Evolutionary conservation across 1,284 basidiomycete species (phyloP).

Genomic region (Cutaneotrichosporon cyanovorans): DNA sequence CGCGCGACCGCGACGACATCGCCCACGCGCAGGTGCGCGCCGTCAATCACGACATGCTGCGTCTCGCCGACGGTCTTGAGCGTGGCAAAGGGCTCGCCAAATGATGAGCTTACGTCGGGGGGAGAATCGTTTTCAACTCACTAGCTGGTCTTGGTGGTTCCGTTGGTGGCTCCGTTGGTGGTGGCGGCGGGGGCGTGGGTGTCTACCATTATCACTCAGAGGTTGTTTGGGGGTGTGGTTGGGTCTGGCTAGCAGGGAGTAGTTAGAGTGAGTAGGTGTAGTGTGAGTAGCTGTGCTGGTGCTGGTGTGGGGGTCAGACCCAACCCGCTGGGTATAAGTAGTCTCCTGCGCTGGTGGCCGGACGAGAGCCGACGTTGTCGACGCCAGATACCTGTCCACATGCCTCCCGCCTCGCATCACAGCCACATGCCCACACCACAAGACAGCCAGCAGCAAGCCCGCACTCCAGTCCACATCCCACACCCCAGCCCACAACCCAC

Average conservation of each 20-base stretch:
- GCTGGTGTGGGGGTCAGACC: not conserved
- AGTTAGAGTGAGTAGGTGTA: not conserved
- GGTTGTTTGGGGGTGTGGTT: not conserved
- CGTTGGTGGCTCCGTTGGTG: not conserved
- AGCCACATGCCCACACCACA: no score
- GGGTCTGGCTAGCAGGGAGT: not conserved
- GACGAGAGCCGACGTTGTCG: no score
- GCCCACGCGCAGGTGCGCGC: conserved; percentile 10
- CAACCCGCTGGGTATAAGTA: not conserved
- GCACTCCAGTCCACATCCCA: no score
- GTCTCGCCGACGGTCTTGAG: conserved; percentile 4
- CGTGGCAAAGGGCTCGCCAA: conserved; percentile 14
- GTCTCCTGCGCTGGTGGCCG: not conserved
- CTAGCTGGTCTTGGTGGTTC: not conserved
- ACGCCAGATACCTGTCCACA: no score
- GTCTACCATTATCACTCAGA: not conserved
- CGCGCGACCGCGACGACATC: conserved; percentile 18
- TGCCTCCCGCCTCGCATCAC: no score
- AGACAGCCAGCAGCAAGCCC: no score
- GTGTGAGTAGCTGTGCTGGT: not conserved
- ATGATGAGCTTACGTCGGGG: not conserved
- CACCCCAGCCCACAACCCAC: no score
- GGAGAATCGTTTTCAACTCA: not conserved
- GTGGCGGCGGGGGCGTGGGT: not conserved
- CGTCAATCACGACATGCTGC: conserved; percentile 13